Percentiles rank a stretch among this genome's conserved stretches.
Conservation (phyloP, 441 rosid species). For the Syzygium malaccense region DNA sequence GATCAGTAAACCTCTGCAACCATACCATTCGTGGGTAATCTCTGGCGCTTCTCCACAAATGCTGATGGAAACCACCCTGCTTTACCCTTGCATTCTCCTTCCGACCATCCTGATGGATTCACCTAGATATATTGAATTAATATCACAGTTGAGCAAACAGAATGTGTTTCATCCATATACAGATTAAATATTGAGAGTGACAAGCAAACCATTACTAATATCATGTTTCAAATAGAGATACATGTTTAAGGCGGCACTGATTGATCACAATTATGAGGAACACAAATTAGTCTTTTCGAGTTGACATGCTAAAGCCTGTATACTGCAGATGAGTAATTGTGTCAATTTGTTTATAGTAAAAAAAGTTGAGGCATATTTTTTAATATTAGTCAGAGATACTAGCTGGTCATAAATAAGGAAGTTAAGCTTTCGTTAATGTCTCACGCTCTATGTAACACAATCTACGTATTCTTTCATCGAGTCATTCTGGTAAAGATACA, state of each 20-base stretch:
- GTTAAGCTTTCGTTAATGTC: neutral
- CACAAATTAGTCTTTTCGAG: neutral
- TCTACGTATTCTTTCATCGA: neutral
- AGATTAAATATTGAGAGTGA: neutral
- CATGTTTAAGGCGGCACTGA: neutral
- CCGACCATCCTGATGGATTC: constrained; percentile 60
- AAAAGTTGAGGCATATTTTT: neutral
- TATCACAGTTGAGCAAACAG: neutral
- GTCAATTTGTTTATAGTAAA: neutral
- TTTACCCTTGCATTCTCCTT: constrained; percentile 69
- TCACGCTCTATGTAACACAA: neutral
- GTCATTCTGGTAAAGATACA: neutral
- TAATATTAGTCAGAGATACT: neutral
- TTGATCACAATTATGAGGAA: neutral
- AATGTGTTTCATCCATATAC: neutral
- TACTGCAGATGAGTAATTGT: neutral
- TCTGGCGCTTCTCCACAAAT: constrained; percentile 68
- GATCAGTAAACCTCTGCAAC: constrained; percentile 34
- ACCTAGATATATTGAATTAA: constrained; percentile 23
- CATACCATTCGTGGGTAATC: constrained; percentile 49
- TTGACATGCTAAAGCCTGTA: neutral
- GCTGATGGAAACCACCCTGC: constrained; percentile 77
- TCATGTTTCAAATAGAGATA: neutral
- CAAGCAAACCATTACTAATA: neutral
- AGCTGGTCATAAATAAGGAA: neutral